These are phyloP conservation scores for Argentina anserina DNA, from an alignment of 306 rosid species.

Conservation along the genomic window DNA sequence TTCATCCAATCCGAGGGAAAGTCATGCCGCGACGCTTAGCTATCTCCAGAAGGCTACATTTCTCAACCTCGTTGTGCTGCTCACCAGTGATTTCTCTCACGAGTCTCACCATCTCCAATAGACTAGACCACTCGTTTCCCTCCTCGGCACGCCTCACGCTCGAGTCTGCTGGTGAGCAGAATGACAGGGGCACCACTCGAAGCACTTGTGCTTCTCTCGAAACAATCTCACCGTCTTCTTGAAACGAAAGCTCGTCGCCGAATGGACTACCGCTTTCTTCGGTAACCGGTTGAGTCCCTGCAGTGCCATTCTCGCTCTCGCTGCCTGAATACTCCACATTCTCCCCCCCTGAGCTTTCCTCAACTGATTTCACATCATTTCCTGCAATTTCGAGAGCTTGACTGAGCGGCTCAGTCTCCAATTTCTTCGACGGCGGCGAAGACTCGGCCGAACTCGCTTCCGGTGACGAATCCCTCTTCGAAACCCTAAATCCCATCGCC, in stretches of 20 bases:
- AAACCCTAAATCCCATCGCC: conserved; percentile 1
- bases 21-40: conserved; percentile 25
- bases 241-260: not conserved
- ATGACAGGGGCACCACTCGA: conserved; percentile 25
- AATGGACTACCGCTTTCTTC: not conserved
- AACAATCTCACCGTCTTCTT: not conserved
- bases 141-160: not conserved
- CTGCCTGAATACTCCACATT: not conserved
- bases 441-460: conserved; percentile 12
- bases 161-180: not conserved
- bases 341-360: conserved; percentile 12
- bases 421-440: conserved; percentile 16
- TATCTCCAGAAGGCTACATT: conserved; percentile 19
- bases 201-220: not conserved
- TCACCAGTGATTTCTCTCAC: not conserved
- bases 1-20: conserved; percentile 32
- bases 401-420: not conserved
- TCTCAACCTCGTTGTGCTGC: not conserved
- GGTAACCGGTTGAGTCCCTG: conserved; percentile 4
- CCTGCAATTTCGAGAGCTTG: not conserved
- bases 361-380: not conserved
- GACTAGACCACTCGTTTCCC: not conserved
- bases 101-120: conserved; percentile 30
- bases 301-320: not conserved
- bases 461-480: conserved; percentile 11